phyloP scores from a whole-genome alignment of 768 basidiomycete genomes.

The Suillus cothurnatus region DNA sequence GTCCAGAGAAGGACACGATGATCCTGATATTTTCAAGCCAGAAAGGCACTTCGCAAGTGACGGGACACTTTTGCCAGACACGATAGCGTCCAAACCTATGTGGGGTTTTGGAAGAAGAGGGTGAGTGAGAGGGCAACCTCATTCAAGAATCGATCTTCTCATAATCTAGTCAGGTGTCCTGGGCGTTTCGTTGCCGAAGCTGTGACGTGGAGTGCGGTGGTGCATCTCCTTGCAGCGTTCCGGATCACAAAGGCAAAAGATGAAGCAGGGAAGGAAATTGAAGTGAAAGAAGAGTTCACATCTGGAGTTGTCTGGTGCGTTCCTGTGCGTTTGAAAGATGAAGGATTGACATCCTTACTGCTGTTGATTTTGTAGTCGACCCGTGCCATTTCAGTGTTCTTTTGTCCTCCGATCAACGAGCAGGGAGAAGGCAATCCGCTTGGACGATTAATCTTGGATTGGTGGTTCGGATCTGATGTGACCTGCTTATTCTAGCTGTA shows the following conservation, averaged over 20 bases:
- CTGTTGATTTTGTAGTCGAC: slow-evolving; percentile 25
- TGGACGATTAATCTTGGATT: slow-evolving; percentile 9
- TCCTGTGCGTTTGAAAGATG: slow-evolving; percentile 8
- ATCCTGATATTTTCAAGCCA: slow-evolving; percentile 29
- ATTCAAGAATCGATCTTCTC: neutral
- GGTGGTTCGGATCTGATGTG: neutral
- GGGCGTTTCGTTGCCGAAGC: slow-evolving; percentile 36
- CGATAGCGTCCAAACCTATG: slow-evolving; percentile 27
- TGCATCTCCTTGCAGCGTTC: slow-evolving; percentile 29
- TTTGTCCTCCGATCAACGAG: slow-evolving; percentile 29
- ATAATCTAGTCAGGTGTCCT: slow-evolving; percentile 18
- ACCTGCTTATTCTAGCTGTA: neutral
- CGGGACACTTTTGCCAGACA: slow-evolving; percentile 27
- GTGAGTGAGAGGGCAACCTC: neutral
- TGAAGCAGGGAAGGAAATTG: slow-evolving; percentile 23
- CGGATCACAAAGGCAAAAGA: slow-evolving; percentile 19
- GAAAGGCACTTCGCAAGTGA: slow-evolving; percentile 28
- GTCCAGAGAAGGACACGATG: slow-evolving; percentile 33
- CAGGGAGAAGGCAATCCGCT: slow-evolving; percentile 23
- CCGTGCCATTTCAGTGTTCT: slow-evolving; percentile 33
- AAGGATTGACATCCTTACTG: neutral
- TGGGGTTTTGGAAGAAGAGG: slow-evolving; percentile 35
- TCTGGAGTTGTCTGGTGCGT: slow-evolving; percentile 36
- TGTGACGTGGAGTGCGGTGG: slow-evolving; percentile 32
- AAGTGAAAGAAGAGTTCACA: slow-evolving; percentile 31